These are phyloP conservation scores for Mikania micrantha DNA, from an alignment of 129 eudicot species.

Conservation along the genomic window DNA sequence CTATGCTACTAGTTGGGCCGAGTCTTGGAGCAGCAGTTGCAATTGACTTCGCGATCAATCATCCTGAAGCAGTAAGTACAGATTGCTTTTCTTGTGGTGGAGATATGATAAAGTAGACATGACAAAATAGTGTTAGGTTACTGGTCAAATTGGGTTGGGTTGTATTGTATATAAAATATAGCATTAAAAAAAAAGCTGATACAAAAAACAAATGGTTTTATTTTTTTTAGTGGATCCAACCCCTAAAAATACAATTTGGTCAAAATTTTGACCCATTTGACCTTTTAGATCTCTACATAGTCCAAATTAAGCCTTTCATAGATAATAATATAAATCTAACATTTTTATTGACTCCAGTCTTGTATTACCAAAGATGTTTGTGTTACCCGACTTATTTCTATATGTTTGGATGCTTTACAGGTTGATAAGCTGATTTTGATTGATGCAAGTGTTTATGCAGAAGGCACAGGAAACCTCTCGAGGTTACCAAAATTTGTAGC, in stretches of 20 bases:
- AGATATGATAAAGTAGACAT: not conserved
- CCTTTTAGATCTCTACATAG: not conserved
- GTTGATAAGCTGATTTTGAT: conserved; percentile 82
- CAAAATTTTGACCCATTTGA: not conserved
- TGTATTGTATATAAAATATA: no score
- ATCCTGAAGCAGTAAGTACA: conserved; percentile 86
- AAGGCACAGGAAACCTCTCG: conserved; percentile 78
- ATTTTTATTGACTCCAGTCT: not conserved
- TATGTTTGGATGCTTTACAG: conserved; percentile 29
- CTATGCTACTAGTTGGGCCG: conserved; percentile 91
- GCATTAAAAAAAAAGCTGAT: no score
- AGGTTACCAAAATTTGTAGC: conserved; percentile 60
- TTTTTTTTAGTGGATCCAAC: no score
- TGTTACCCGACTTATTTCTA: not conserved
- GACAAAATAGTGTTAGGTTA: not conserved
- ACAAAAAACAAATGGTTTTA: no score
- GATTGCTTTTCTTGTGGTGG: not conserved
- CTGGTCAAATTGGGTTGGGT: not conserved
- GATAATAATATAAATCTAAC: no score
- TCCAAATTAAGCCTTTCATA: not conserved
- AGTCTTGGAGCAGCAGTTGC: conserved; percentile 98
- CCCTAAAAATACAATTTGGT: not conserved
- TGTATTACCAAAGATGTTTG: not conserved
- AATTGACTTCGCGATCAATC: conserved; percentile 66
- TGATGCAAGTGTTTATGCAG: conserved; percentile 94